Evolutionary conservation across 768 basidiomycete species (phyloP).

Genomic region (Rhodocollybia butyracea): DNA sequence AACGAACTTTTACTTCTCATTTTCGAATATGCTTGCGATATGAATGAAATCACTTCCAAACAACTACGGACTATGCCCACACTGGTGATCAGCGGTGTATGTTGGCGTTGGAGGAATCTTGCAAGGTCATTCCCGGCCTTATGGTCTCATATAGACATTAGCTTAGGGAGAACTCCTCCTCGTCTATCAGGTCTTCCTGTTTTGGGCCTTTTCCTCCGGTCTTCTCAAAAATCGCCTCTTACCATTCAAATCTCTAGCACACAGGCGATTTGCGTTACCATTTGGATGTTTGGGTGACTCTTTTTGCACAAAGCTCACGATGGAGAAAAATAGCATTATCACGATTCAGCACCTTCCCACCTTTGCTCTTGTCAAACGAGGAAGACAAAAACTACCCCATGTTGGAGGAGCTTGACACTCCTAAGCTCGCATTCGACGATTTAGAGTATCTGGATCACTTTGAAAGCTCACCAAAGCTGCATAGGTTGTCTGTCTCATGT

Average conservation of each 20-base stretch:
- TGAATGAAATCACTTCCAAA: background rate
- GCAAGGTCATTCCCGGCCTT: background rate
- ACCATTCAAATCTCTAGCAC: background rate
- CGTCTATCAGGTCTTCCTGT: background rate
- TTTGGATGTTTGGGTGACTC: background rate
- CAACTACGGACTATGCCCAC: background rate
- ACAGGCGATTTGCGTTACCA: background rate
- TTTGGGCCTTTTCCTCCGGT: background rate
- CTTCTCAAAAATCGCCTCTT: background rate
- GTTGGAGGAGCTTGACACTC: background rate
- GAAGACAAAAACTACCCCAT: background rate
- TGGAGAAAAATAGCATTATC: too few species aligned
- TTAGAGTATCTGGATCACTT: background rate
- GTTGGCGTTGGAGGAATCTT: background rate
- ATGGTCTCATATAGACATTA: background rate
- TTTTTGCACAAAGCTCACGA: too few species aligned
- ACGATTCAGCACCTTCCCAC: too few species aligned
- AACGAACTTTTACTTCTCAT: background rate
- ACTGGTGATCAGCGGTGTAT: background rate
- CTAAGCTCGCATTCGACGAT: background rate
- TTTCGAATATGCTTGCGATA: background rate
- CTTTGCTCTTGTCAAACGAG: background rate
- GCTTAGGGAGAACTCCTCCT: background rate
- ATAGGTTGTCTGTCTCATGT: background rate
- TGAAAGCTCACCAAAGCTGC: background rate